These are phyloP conservation scores for Cudoniella acicularis DNA, from an alignment of 495 filamentous ascomycete species.

Conservation along the genomic window DNA sequence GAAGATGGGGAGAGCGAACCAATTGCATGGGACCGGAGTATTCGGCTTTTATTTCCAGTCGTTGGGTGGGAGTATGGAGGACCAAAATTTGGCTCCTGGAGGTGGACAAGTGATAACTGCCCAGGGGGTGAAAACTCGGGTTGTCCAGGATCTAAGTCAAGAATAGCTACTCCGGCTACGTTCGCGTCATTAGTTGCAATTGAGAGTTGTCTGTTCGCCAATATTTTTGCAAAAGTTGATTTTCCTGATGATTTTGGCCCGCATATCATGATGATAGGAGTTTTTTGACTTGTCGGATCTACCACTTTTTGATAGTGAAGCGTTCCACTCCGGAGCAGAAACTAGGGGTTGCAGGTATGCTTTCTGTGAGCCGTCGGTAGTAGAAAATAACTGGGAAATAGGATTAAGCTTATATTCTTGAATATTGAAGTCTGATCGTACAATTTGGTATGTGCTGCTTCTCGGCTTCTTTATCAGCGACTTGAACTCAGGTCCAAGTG, in stretches of 20 bases:
- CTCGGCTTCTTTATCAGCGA: not conserved
- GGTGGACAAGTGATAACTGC: slow-evolving; percentile 65
- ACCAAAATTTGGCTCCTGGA: slow-evolving; percentile 63
- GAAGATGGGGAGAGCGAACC: slow-evolving; percentile 64
- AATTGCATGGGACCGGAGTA: slow-evolving; percentile 69
- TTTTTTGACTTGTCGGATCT: slow-evolving; percentile 37
- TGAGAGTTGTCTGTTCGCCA: slow-evolving; percentile 66
- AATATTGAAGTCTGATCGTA: not conserved
- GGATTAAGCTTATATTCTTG: not conserved
- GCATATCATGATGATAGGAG: slow-evolving; percentile 56
- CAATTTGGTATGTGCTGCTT: slow-evolving; percentile 16
- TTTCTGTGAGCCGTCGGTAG: slow-evolving; percentile 39
- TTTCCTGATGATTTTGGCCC: slow-evolving; percentile 85
- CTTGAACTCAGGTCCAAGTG: slow-evolving; percentile 11
- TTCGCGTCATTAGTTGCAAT: slow-evolving; percentile 40
- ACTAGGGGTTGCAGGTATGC: slow-evolving; percentile 55
- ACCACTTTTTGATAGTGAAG: slow-evolving; percentile 34
- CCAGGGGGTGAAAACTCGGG: slow-evolving; percentile 79
- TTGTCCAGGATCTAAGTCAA: slow-evolving; percentile 83
- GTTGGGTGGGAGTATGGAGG: slow-evolving; percentile 71
- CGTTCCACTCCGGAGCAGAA: slow-evolving; percentile 64
- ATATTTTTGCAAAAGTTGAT: slow-evolving; percentile 76
- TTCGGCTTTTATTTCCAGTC: slow-evolving; percentile 23
- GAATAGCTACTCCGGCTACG: slow-evolving; percentile 47
- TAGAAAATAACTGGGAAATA: slow-evolving; percentile 39